Conservation (phyloP, 805 yeast genomes). For the Cyberlindnera euphorbiae region DNA sequence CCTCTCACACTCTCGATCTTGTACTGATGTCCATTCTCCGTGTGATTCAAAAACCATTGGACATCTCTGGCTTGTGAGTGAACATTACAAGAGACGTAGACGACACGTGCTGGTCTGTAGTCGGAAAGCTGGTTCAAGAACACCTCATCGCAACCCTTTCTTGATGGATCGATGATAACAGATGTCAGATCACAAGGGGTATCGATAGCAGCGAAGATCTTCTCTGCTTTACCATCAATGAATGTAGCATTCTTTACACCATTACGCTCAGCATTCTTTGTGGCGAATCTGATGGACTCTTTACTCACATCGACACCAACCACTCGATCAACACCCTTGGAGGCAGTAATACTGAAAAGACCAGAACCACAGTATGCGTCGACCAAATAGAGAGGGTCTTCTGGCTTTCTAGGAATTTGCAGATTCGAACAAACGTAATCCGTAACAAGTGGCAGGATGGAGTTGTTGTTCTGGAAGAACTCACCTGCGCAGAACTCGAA, state of each 20-base stretch:
- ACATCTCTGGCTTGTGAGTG: constrained; percentile 96
- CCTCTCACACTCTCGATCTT: constrained; percentile 81
- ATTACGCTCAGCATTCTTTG: constrained; percentile 71
- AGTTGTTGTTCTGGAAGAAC: constrained; percentile 93
- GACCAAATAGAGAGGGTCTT: constrained; percentile 62
- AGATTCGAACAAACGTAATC: constrained; percentile 74
- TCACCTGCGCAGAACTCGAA: constrained; percentile 93
- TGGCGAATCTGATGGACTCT: constrained; percentile 86
- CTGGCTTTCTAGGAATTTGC: constrained; percentile 35
- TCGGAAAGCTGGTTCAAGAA: constrained; percentile 82
- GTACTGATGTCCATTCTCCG: constrained; percentile 59
- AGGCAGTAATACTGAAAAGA: constrained; percentile 81
- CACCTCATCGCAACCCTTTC: constrained; percentile 92
- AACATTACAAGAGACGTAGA: constrained; percentile 96
- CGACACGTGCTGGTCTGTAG: constrained; percentile 79
- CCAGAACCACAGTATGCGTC: constrained; percentile 98
- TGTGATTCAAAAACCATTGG: constrained; percentile 69
- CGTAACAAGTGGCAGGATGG: constrained; percentile 81
- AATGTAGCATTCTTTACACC: constrained; percentile 74
- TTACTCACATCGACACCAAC: constrained; percentile 93
- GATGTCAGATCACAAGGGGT: constrained; percentile 76
- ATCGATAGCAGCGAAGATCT: constrained; percentile 73
- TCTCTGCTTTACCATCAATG: constrained; percentile 89
- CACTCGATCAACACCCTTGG: constrained; percentile 73
- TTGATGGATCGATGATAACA: constrained; percentile 92